Evolutionary conservation across 2,329 filamentous ascomycete genomes (phyloP).

Genomic region (Pseudocercospora ulei): DNA sequence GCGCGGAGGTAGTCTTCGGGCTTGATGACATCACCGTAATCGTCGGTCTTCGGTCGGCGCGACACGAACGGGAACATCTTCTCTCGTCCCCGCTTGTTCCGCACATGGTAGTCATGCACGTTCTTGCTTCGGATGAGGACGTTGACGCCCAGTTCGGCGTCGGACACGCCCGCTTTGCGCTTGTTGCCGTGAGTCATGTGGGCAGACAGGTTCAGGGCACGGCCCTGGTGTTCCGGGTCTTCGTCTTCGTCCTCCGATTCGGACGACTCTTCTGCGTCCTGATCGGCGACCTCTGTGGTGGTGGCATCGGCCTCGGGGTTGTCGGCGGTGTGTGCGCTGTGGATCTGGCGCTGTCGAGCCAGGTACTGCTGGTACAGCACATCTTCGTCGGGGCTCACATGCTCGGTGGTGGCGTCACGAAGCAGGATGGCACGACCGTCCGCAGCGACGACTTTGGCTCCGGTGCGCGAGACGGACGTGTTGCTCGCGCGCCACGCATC

Average conservation of each 20-base stretch:
- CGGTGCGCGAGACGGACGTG: conserved; percentile 27
- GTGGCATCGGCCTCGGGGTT: conserved; percentile 60
- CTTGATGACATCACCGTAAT: conserved; percentile 87
- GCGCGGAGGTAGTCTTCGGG: conserved; percentile 89
- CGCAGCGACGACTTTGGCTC: conserved; percentile 47
- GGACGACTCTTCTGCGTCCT: conserved; percentile 75
- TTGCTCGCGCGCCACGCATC: conserved; percentile 39
- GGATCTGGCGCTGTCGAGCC: conserved; percentile 75
- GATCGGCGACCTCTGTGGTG: conserved; percentile 53
- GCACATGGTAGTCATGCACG: conserved; percentile 86
- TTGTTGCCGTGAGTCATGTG: conserved; percentile 68
- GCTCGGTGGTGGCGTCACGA: conserved; percentile 42
- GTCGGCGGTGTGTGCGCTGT: conserved; percentile 67
- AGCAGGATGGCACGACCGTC: conserved; percentile 45
- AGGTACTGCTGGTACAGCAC: conserved; percentile 83
- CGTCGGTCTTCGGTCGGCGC: conserved; percentile 68
- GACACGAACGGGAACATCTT: conserved; percentile 83
- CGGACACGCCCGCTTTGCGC: conserved; percentile 75
- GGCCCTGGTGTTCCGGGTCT: conserved; percentile 81
- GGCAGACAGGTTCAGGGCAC: conserved; percentile 78
- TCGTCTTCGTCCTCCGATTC: conserved; percentile 83
- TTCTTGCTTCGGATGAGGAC: conserved; percentile 72
- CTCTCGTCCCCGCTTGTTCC: conserved; percentile 83
- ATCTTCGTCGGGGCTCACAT: conserved; percentile 69
- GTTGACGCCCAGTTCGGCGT: conserved; percentile 86